A percentile compares a stretch with the other conserved stretches of the same genome.
These are phyloP conservation scores for Phyllosticta ampelicida DNA, from an alignment of 2,329 filamentous ascomycete genomes.

Conservation along the genomic window DNA sequence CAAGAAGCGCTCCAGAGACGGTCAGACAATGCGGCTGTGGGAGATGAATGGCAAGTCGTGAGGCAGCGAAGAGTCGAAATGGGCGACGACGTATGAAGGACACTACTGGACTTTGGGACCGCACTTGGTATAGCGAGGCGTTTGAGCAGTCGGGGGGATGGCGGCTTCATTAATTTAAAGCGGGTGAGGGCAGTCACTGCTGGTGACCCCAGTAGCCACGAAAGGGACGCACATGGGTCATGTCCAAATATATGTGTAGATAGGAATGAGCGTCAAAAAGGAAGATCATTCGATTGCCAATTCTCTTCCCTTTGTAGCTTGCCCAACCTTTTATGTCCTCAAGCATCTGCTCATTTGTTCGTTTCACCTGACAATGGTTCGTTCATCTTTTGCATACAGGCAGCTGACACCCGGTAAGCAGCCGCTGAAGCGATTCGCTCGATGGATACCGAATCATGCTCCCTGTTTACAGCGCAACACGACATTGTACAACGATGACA, in stretches of 20 bases:
- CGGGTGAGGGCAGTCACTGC: neutral
- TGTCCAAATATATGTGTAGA: neutral
- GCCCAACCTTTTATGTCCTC: no score
- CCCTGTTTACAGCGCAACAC: no score
- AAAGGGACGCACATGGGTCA: neutral
- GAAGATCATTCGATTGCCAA: neutral
- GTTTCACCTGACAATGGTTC: no score
- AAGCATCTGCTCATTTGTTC: no score
- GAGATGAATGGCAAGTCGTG: neutral
- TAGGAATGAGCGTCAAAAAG: neutral
- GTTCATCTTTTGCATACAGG: no score
- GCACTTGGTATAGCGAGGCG: neutral
- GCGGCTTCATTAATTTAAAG: neutral
- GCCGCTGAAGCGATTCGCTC: no score
- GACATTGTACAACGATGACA: no score
- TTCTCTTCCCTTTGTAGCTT: no score
- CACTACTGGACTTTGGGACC: neutral
- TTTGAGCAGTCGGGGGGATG: neutral
- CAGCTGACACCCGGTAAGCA: no score
- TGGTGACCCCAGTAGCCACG: neutral
- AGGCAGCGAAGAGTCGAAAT: neutral
- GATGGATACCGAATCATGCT: no score
- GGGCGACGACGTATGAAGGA: neutral
- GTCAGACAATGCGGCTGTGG: slow-evolving; percentile 9
- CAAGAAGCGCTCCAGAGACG: slow-evolving; percentile 4